Evolutionary conservation across 2,329 filamentous ascomycete species (phyloP).

Genomic region (Herpotrichia juniperi): DNA sequence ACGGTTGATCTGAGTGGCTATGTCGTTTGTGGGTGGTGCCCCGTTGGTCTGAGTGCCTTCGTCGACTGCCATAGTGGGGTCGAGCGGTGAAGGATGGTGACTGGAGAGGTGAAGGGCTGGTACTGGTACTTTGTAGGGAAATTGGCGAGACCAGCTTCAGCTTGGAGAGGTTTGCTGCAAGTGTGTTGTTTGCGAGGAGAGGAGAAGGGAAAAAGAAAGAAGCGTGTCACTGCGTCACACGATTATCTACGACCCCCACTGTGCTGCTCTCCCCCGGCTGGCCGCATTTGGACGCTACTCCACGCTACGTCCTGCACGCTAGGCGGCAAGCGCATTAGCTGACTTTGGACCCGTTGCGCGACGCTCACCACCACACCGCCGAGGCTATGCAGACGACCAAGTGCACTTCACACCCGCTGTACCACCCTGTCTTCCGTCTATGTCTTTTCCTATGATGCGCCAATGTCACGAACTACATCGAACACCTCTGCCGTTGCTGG

Average conservation of each 20-base stretch:
- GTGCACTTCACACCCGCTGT: not conserved
- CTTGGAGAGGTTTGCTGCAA: not conserved
- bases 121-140: not conserved
- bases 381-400: not conserved
- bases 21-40: constrained; percentile 24
- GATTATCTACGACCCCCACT: too few relatives aligned
- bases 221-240: too few relatives aligned
- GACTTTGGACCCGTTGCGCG: not conserved
- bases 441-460: not conserved
- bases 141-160: too few relatives aligned
- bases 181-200: not conserved
- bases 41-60: constrained; percentile 51
- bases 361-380: not conserved
- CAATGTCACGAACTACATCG: constrained; percentile 13
- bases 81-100: not conserved
- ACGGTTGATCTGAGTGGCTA: not conserved
- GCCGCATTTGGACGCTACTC: too few relatives aligned
- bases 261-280: too few relatives aligned
- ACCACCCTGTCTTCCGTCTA: not conserved
- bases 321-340: not conserved
- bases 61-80: constrained; percentile 30
- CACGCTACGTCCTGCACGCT: constrained; percentile 1
- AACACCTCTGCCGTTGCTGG: constrained; percentile 18
- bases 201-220: too few relatives aligned
- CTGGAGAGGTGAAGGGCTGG: not conserved